Percentiles rank a stretch among this genome's conserved stretches.
Evolutionary conservation across 805 yeast species (phyloP).

Genomic region (Saccharomycopsis sp.): DNA sequence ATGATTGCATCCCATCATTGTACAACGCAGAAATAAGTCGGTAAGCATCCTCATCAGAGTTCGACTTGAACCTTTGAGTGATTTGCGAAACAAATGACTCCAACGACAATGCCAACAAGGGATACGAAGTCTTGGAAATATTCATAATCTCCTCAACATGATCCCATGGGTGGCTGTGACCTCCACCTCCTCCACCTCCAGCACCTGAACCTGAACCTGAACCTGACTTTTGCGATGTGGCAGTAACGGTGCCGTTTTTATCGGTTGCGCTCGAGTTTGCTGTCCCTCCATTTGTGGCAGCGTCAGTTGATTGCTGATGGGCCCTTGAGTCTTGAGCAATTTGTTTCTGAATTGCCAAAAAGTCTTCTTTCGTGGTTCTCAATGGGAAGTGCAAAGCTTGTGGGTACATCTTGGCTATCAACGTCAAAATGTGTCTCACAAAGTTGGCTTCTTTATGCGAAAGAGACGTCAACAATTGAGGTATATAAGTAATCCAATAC

Average conservation of each 20-base stretch:
- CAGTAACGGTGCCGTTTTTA: no score
- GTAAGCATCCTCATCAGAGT: slow-evolving; percentile 93
- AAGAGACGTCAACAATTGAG: slow-evolving; percentile 81
- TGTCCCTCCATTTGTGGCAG: no score
- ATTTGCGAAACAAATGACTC: slow-evolving; percentile 96
- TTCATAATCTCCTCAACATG: slow-evolving; percentile 90
- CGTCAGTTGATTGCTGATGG: no score
- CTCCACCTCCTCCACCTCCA: no score
- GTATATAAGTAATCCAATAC: slow-evolving; percentile 98
- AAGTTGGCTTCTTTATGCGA: slow-evolving; percentile 86
- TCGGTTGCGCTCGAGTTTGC: not conserved
- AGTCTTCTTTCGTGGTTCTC: slow-evolving; percentile 91
- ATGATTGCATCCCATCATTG: slow-evolving; percentile 87
- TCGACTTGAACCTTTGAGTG: slow-evolving; percentile 84
- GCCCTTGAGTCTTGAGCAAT: slow-evolving; percentile 31
- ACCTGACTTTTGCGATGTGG: slow-evolving; percentile 1
- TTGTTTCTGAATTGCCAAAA: slow-evolving; percentile 77
- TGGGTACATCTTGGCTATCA: slow-evolving; percentile 94
- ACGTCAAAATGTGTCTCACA: slow-evolving; percentile 78
- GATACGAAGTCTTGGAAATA: slow-evolving; percentile 92
- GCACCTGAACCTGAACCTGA: slow-evolving; percentile 5
- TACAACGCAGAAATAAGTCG: slow-evolving; percentile 84
- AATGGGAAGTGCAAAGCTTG: slow-evolving; percentile 95
- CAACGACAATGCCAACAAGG: slow-evolving; percentile 80
- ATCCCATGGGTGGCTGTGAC: slow-evolving; percentile 80